These are phyloP conservation scores for Mariannaea sp. DNA, from an alignment of 2,329 filamentous ascomycete genomes.

Conservation along the genomic window DNA sequence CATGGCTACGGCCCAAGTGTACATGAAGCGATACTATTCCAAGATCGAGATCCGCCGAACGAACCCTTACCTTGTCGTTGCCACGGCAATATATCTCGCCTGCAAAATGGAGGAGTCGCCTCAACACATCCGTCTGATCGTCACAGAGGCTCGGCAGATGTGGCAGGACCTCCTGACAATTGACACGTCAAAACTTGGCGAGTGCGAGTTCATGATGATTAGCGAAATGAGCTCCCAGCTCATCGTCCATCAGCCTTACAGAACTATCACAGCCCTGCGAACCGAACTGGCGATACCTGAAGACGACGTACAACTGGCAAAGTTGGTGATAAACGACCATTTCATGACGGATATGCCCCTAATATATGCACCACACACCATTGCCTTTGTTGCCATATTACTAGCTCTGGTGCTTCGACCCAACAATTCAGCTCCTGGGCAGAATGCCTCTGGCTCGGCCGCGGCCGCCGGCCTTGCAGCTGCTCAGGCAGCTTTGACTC, in stretches of 20 bases:
- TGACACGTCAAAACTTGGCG: constrained; percentile 83
- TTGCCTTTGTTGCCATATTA: constrained; percentile 85
- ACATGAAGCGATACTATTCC: constrained; percentile 91
- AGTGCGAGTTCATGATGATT: constrained; percentile 93
- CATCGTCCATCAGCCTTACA: constrained; percentile 90
- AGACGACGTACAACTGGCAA: constrained; percentile 78
- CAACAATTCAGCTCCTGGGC: constrained; percentile 39
- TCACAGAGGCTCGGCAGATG: constrained; percentile 81
- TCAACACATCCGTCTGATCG: constrained; percentile 91
- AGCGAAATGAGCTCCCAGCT: constrained; percentile 89
- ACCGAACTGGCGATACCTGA: constrained; percentile 71
- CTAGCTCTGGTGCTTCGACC: constrained; percentile 83
- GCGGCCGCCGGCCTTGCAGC: constrained; percentile 53
- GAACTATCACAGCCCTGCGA: constrained; percentile 74
- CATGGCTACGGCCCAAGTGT: constrained; percentile 91
- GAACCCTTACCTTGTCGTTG: constrained; percentile 89
- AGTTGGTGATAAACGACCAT: constrained; percentile 87
- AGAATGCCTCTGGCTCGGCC: constrained; percentile 37
- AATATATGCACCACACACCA: constrained; percentile 81
- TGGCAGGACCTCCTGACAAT: constrained; percentile 80
- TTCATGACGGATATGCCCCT: constrained; percentile 92
- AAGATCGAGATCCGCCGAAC: constrained; percentile 90
- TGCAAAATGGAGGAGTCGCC: constrained; percentile 99
- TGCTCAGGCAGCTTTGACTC: constrained; percentile 54
- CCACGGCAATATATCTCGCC: constrained; percentile 92